Conservation (phyloP, 179 eudicot species). For the Sideroxylon spinosum region DNA sequence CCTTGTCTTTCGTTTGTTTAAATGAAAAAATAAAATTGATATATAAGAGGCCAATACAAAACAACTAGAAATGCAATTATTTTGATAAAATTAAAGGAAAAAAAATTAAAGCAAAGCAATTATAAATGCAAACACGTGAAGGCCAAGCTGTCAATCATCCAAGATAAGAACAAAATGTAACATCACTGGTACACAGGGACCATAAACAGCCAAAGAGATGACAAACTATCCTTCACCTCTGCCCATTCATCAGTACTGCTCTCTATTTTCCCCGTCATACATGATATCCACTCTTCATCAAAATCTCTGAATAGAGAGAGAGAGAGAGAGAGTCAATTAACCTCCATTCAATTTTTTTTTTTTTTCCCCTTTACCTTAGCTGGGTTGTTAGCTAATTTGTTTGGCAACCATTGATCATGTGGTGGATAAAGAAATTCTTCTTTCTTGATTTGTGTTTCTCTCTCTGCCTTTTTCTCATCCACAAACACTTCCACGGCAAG, state of each 20-base stretch:
- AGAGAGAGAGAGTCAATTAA: neutral
- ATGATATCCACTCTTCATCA: neutral
- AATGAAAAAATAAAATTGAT: too few species aligned
- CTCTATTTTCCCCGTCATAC: neutral
- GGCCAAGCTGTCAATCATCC: conserved; percentile 2
- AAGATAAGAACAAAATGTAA: conserved; percentile 7
- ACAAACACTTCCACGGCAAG: conserved; percentile 23
- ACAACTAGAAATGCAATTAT: too few species aligned
- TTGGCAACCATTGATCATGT: conserved; percentile 12
- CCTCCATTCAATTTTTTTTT: neutral
- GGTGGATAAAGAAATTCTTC: conserved; percentile 9
- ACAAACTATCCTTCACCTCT: neutral
- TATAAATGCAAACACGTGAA: conserved; percentile 10
- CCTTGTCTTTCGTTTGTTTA: too few species aligned
- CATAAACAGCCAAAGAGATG: neutral
- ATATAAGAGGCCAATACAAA: too few species aligned
- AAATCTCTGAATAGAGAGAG: neutral
- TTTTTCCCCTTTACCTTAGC: neutral
- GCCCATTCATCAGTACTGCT: neutral
- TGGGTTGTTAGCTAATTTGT: neutral
- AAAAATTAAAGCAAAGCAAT: too few species aligned
- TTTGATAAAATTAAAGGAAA: too few species aligned
- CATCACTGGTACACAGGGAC: neutral
- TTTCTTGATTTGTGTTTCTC: conserved; percentile 21
- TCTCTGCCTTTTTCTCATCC: conserved; percentile 21